Evolutionary conservation across 2,329 filamentous ascomycete genomes (phyloP), one percentile per base, ranked within the genome.

Genomic region (Cadophora luteo-olivacea): DNA sequence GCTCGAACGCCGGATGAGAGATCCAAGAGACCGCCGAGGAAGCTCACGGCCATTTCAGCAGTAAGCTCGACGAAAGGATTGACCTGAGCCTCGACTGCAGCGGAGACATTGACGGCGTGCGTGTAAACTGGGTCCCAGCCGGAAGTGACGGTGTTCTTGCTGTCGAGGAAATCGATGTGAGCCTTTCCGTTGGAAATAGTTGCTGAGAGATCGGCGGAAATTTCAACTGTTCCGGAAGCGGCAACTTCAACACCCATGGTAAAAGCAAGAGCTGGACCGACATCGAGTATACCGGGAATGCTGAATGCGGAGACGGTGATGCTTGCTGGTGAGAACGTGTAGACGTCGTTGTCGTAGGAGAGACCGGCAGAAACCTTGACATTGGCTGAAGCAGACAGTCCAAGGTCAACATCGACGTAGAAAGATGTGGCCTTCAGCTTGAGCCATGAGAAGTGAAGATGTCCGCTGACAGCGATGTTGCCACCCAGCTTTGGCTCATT

Each of bases 331-430:
- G 78, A 69, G 72, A 81, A 82, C 32, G 73, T 75, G 66, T 80
- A 75, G n/a, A 75, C 77, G 12, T 78, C 75, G 65, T 68, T 75
- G 71, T 79, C 81, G 1, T 78, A 69, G 0, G 78, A 38, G 16
- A 25, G 19, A 16, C 32, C 12, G 5, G 55, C 55, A 22, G 55
- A 22, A 14, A 38, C 55, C 22, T 58, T 58, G n/a, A 58, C 33
- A 16, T 58, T 58, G 32, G 33, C 55, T 22, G 55, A 38, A 38
- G 55, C 55, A 38, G 32, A 76, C 58, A 82, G 76, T 29, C 73
- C 72, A 24, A 81, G 76, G 64, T 82, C 80, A 68, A 83, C 76
- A 68, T 84, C 81, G 49, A 84, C 80, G 72, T 79, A 80, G 4
- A 83, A 76, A 45, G 75, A 72, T 51, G 81, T 72, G 3, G 81